Evolutionary conservation across 352 stramenopile genomes (phyloP), one percentile per base, ranked within the genome.

Genomic region (Pythium guiyangense): DNA sequence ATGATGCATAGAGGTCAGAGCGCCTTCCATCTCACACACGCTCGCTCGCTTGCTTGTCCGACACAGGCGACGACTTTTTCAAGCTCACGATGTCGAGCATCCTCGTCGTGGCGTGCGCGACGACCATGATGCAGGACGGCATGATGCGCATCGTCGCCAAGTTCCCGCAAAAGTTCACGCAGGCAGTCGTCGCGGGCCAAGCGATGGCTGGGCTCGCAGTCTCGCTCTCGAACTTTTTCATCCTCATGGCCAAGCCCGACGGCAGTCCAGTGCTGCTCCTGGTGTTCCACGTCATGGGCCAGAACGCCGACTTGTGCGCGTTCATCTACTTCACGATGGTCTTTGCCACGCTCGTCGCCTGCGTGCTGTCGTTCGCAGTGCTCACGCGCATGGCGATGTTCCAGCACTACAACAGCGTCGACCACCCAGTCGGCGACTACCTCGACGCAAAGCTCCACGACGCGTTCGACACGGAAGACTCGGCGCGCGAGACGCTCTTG

Each of bases 281-380:
- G 8, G n/a, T 49, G 29, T 60, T 65, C 26, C 45, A 52, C 9
- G 63, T 29, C 42, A 68, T 77, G 52, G 48, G 54, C 0, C 52
- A 57, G 0, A 75, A 87, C 54, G 67, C 72, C 0, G 81, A 91
- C 37, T 40, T 88, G 49, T 84, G 70, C 48, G 84, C 79, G 4
- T 90, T 92, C 58, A 58, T 86, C 52, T 94, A 94, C 65, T 94
- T 94, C 31, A 66, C 82, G 26, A 73, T 88, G 46, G 80, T 85
- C 22, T 90, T 91, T 50, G 63, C 84, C 27, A 84, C 78, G 44
- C 70, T 92, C 37, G 60, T 89, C 4, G 37, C 78, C 31, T 85
- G 73, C 40, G 60, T 73, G 18, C 48, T 89, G 39, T 52, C 74
- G 47, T 90, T 94, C 42, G 64, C 70, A 0, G 52, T 69, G 17